phyloP scores from a whole-genome alignment of 2,329 filamentous ascomycete genomes.

The Neobulgaria alba region DNA sequence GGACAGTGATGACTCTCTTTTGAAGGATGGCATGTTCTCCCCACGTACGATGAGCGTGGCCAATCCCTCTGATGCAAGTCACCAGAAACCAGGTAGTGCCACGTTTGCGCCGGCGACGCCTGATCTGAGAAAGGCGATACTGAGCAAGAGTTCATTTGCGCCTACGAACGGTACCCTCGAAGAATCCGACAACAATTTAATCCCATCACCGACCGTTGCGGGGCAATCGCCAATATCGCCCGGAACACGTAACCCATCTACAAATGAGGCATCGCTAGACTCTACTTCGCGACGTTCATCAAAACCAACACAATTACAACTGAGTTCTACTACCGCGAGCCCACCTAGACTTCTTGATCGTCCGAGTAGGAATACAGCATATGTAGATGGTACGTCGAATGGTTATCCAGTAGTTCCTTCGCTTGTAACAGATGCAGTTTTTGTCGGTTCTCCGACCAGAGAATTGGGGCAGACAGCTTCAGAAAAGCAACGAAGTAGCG shows the following conservation, averaged over 20 bases:
- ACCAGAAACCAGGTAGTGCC: conserved; percentile 17
- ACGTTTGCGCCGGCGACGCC: conserved; percentile 12
- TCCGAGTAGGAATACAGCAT: no score
- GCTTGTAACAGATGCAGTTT: conserved; percentile 22
- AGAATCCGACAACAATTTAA: conserved; percentile 7
- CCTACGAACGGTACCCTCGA: conserved; percentile 14
- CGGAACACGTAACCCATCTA: conserved; percentile 8
- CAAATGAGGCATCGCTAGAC: conserved; percentile 14
- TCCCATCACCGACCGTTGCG: conserved; percentile 10
- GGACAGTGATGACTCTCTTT: conserved; percentile 34
- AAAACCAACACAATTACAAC: conserved; percentile 4
- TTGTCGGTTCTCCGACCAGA: conserved; percentile 17
- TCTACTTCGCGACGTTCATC: conserved; percentile 4
- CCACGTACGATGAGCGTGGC: conserved; percentile 24
- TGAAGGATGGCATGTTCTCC: conserved; percentile 24
- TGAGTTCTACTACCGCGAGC: conserved; percentile 15
- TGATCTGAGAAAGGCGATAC: conserved; percentile 17
- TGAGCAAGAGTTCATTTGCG: conserved; percentile 18
- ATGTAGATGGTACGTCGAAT: conserved; percentile 5
- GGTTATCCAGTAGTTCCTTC: conserved; percentile 12
- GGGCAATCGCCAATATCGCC: conserved; percentile 5
- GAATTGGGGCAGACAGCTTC: no score
- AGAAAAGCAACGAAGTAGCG: conserved; percentile 44
- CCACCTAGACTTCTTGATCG: no score
- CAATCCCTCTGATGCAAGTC: conserved; percentile 15